Conservation (phyloP, 2,329 filamentous ascomycete genomes). For the Fusarium torulosum region DNA sequence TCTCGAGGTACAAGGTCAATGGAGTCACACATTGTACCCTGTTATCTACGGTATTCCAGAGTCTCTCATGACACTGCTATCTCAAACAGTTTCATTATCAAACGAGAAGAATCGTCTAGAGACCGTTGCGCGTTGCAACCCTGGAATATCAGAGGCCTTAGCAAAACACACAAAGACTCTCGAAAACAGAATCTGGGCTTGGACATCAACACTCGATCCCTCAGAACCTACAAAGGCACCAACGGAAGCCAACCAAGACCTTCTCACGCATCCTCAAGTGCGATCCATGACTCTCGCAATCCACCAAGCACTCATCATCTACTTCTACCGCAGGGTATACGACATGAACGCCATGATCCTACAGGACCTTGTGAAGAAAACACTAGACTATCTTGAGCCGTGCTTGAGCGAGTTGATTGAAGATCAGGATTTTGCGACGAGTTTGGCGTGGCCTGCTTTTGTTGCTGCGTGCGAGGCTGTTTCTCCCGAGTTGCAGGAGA, state of each 20-base stretch:
- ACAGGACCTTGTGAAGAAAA: conserved; percentile 54
- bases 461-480: conserved; percentile 59
- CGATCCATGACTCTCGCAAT: conserved; percentile 51
- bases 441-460: conserved; percentile 59
- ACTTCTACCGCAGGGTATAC: conserved; percentile 59
- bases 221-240: conserved; percentile 14
- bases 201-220: conserved; percentile 34
- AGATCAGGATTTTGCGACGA: conserved; percentile 54
- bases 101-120: conserved; percentile 56
- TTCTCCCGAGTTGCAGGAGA: conserved; percentile 52
- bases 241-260: conserved; percentile 20
- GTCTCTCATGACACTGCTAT: conserved; percentile 56
- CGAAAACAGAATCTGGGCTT: conserved; percentile 52
- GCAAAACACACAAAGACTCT: conserved; percentile 50
- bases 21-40: conserved; percentile 57
- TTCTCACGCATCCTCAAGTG: conserved; percentile 40
- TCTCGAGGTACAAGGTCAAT: conserved; percentile 56
- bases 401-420: conserved; percentile 51
- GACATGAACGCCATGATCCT: conserved; percentile 55
- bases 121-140: conserved; percentile 39
- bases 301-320: conserved; percentile 58
- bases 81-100: conserved; percentile 57
- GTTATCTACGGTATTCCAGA: conserved; percentile 61
- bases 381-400: conserved; percentile 54
- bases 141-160: conserved; percentile 44